These are phyloP conservation scores for Raphanus sativus DNA, from an alignment of 345 rosid genomes.

Conservation along the genomic window DNA sequence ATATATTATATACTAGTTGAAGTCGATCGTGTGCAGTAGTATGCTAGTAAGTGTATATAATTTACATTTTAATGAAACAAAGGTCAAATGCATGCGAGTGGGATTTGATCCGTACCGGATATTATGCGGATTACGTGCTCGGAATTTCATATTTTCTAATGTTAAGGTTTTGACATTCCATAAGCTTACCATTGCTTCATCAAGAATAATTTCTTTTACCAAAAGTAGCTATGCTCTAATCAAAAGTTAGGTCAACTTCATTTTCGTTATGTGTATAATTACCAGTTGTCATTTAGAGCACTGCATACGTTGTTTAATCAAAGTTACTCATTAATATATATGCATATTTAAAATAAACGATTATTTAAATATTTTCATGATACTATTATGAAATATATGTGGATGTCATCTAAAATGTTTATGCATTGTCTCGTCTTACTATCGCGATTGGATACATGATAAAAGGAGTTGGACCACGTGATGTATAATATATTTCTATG, in stretches of 20 bases:
- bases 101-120: slow-evolving; percentile 36
- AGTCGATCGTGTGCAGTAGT: not conserved
- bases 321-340: not conserved
- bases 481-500: slow-evolving; percentile 3
- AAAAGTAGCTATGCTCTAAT: slow-evolving; percentile 34
- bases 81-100: slow-evolving; percentile 38
- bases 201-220: slow-evolving; percentile 30
- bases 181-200: slow-evolving; percentile 37
- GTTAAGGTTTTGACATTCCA: slow-evolving; percentile 45
- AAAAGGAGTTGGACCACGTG: slow-evolving; percentile 21
- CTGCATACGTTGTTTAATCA: not conserved
- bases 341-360: not conserved
- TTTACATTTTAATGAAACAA: slow-evolving; percentile 7
- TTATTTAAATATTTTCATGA: not conserved
- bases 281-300: slow-evolving; percentile 16
- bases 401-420: not conserved
- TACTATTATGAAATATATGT: slow-evolving; percentile 5
- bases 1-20: slow-evolving; percentile 3
- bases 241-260: slow-evolving; percentile 31
- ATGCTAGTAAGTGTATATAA: not conserved
- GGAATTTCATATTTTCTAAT: slow-evolving; percentile 22
- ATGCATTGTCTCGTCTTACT: not conserved
- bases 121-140: slow-evolving; percentile 34
- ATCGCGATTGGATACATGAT: not conserved
- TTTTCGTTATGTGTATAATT: slow-evolving; percentile 13